Base-by-base conservation (phyloP, 78 protist genomes). In the Chrysochromulina tobinii region DNA sequence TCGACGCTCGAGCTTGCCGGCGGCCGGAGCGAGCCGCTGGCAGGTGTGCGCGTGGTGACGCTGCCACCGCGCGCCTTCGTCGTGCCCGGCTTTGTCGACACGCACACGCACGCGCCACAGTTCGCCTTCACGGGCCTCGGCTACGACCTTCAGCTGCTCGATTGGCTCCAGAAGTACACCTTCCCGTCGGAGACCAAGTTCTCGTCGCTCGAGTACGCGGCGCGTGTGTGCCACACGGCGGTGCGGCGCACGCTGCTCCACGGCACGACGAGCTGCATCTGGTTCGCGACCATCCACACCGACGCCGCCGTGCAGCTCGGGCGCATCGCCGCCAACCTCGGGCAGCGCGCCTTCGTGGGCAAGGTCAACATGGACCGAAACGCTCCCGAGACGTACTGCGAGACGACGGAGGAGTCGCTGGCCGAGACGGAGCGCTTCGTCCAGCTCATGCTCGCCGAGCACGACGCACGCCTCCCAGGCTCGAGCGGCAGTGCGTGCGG, bases 41-140 rank as follows among this genome's bases (percentile, higher is more conserved):
- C 20, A 23, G 3, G 11, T 3, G 73, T 1, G 38, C 12, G 8
- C 23, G 54, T 72, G 23, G 20, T 11, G 15, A 9, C n/a, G 86
- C n/a, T 54, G n/a, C 8, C 20, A 17, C 68, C 54, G n/a, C 0
- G 27, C 18, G 50, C 91, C 77, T 95, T 97, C 55, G 38, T 97
- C 25, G 53, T 97, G 1, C 98, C 98, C 3, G 98, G 98, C 17
- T 87, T 97, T 20, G 68, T 97, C 83, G 98, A 97, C 73, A 95
- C 98, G 5, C 98, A 97, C 53, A 88, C 91, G 2, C 98, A 97
- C 89, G 98, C 98, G 21, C 98, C 98, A 54, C 98, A 97, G 72
- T 95, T 93, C 58, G 94, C 79, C 27, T 90, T 92, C 77, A 87
- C 95, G 3, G 98, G 98, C 48, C 93, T 90, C 0, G 98, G 98